These are phyloP conservation scores for Corchorus capsularis DNA, from an alignment of 345 rosid genomes.

Conservation along the genomic window DNA sequence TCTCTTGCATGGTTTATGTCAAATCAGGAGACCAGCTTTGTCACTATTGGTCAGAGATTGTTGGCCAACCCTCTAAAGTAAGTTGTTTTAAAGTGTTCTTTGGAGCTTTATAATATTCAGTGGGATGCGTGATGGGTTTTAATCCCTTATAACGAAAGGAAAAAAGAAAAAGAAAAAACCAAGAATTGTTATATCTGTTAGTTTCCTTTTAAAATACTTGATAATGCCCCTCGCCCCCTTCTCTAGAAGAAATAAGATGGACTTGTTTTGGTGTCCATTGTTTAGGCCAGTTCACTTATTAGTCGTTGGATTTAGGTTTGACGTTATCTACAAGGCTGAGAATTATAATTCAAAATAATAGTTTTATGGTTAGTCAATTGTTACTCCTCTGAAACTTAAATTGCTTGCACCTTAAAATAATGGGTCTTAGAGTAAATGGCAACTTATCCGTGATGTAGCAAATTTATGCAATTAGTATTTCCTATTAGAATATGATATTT, in stretches of 20 bases:
- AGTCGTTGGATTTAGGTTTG: not conserved
- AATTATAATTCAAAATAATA: not conserved
- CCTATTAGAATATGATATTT: not conserved
- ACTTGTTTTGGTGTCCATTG: not conserved
- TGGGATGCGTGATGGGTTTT: not conserved
- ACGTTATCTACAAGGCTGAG: not conserved
- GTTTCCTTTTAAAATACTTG: not conserved
- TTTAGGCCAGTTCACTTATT: not conserved
- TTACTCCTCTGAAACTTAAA: not conserved
- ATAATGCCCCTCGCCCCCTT: not conserved
- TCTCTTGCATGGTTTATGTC: constrained; percentile 99
- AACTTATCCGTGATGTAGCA: not conserved
- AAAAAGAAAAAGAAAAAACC: no score
- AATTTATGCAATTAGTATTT: not conserved
- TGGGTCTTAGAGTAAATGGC: not conserved
- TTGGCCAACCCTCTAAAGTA: constrained; percentile 96
- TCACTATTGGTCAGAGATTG: constrained; percentile 95
- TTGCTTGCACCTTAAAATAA: not conserved
- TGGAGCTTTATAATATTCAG: not conserved
- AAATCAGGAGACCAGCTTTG: constrained; percentile 99
- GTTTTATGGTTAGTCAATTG: not conserved
- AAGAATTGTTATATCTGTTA: not conserved
- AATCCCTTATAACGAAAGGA: not conserved
- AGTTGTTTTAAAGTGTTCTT: constrained; percentile 26
- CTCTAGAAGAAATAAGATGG: not conserved